These are phyloP conservation scores for Boeremia lycopersici DNA, from an alignment of 2,329 filamentous ascomycete species.

Conservation along the genomic window DNA sequence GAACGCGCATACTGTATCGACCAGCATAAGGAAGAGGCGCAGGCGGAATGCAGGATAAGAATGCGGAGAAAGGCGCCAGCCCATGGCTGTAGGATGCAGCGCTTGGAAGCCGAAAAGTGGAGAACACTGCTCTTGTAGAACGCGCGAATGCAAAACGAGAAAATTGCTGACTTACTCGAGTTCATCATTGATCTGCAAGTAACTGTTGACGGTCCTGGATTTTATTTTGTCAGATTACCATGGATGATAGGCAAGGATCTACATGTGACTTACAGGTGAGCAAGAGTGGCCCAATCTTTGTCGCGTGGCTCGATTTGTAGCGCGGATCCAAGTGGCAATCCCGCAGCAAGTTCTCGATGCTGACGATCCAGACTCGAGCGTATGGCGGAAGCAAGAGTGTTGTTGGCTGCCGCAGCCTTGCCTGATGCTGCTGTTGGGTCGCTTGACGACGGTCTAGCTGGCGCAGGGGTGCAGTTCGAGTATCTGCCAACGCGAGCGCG, in stretches of 20 bases:
- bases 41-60: slow-evolving; percentile 44
- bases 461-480: slow-evolving; percentile 44
- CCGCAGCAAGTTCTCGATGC: slow-evolving; percentile 16
- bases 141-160: slow-evolving; percentile 28
- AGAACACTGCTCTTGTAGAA: slow-evolving; percentile 33
- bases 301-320: slow-evolving; percentile 15
- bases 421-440: slow-evolving; percentile 45
- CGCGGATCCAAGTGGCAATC: slow-evolving; percentile 16
- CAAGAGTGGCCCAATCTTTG: slow-evolving; percentile 23
- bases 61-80: slow-evolving; percentile 47
- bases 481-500: slow-evolving; percentile 45
- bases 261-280: slow-evolving; percentile 30
- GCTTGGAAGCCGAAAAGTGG: slow-evolving; percentile 29
- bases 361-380: slow-evolving; percentile 23
- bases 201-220: background rate
- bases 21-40: slow-evolving; percentile 37
- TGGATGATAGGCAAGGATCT: no score
- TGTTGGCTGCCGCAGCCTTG: slow-evolving; percentile 19
- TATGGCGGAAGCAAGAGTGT: slow-evolving; percentile 23
- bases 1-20: slow-evolving; percentile 30
- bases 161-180: slow-evolving; percentile 41
- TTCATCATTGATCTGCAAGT: slow-evolving; percentile 41
- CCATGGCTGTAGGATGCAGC: slow-evolving; percentile 37
- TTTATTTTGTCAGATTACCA: background rate
- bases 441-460: slow-evolving; percentile 47